Base-by-base conservation (phyloP, 352 stramenopile genomes). In the Phytopythium ostracodes region DNA sequence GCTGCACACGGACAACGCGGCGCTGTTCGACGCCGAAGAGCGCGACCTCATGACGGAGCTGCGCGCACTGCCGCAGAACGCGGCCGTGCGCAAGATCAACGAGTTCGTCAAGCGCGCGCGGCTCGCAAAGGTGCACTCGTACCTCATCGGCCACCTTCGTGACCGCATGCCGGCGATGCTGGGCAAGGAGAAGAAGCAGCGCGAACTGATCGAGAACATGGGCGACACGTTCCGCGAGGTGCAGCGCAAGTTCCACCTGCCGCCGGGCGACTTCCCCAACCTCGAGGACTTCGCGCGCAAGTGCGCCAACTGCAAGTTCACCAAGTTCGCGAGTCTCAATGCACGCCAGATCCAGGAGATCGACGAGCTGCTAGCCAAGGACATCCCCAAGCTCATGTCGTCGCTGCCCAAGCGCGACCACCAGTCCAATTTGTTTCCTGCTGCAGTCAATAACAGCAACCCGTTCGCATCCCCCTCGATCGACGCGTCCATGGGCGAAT, bases 1-100 rank as follows among this genome's bases (percentile, higher is more conserved):
- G 42, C 64, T 91, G 62, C 72, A 86, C 71, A 94, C 97, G 63
- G 89, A 94, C 55, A 97, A 98, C 66, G 80, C 87, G 7, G 83
- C 89, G 27, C 79, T 99, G 9, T 99, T 99, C 70, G 88, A 98
- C 64, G 96, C 91, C 31, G 97, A 99, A 69, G 88, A 99, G 72
- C 88, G 92, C 59, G 97, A 99, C 70, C 77, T 99, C 12, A 97
- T 99, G 81, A 96, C 90, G 38, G 97, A 99, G 66, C 73, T 99
- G 27, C 87, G 90, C 24, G 82, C 94, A n/a, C 69, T 99, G 31
- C 97, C 97, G 17, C 92, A 98, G 63, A 96, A 99, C 69, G 94
- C 96, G 2, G 96, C 97, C 4, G 89, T 99, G 59, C 87, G 97
- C 64, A 94, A 97, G 68, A 89, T 95, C 56, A 97, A 88, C 72